phyloP scores from a whole-genome alignment of 177 flowering plant genomes.

The Telopea speciosissima region DNA sequence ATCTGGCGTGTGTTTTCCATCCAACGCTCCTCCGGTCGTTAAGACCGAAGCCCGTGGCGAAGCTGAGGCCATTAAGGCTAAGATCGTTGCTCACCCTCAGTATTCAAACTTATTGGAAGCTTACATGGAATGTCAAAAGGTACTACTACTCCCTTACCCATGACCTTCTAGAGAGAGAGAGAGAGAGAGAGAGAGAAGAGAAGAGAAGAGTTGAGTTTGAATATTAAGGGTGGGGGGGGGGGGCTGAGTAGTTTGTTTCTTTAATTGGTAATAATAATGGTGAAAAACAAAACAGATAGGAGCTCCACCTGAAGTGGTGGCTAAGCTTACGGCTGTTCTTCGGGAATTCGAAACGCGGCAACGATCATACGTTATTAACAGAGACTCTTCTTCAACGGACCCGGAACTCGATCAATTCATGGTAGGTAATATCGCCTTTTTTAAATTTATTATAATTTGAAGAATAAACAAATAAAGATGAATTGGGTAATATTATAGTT shows the following conservation, averaged over 20 bases:
- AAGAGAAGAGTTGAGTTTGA: too few relatives aligned
- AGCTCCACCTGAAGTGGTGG: conserved; percentile 84
- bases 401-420: conserved; percentile 97
- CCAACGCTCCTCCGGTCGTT: conserved; percentile 17
- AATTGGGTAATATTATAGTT: too few relatives aligned
- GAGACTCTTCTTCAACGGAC: conserved; percentile 45
- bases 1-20: conserved; percentile 21
- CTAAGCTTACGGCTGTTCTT: conserved; percentile 48
- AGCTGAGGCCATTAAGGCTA: conserved; percentile 76
- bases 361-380: conserved; percentile 37
- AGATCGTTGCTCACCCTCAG: conserved; percentile 87
- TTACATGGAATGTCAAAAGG: conserved; percentile 92
- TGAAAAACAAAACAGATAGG: conserved; percentile 71
- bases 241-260: too few relatives aligned
- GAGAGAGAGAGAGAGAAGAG: too few relatives aligned
- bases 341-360: conserved; percentile 66
- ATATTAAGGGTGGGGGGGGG: too few relatives aligned
- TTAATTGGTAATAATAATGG: too few relatives aligned
- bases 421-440: conserved; percentile 35
- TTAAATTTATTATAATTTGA: neutral
- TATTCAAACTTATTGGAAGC: conserved; percentile 78
- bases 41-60: conserved; percentile 51
- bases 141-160: conserved; percentile 2
- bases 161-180: too few relatives aligned
- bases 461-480: too few relatives aligned